Conservation (phyloP, 345 rosid genomes). For the Rhizophora apiculata region DNA sequence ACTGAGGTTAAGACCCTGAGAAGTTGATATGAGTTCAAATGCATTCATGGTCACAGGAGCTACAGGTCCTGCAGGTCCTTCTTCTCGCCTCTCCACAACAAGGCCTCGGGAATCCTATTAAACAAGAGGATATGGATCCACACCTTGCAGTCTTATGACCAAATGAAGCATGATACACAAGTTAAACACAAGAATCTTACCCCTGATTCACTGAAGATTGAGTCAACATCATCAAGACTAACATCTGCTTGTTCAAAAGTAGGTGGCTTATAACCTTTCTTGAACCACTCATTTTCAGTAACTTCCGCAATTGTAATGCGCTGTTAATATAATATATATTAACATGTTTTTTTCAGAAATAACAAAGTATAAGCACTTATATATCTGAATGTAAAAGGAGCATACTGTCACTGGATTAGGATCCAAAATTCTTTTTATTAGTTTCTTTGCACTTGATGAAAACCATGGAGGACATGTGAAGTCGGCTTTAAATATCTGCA, state of each 20-base stretch:
- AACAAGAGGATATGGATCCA: constrained; percentile 19
- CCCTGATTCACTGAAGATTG: constrained; percentile 69
- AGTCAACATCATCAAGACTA: constrained; percentile 80
- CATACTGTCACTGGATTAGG: constrained; percentile 84
- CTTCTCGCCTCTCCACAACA: constrained; percentile 89
- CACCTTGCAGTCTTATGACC: constrained; percentile 3
- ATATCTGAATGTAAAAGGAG: constrained; percentile 5
- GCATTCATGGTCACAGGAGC: constrained; percentile 94
- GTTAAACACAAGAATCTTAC: constrained; percentile 42
- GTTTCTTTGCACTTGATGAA: constrained; percentile 87
- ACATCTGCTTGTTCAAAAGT: constrained; percentile 71
- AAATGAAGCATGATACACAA: constrained; percentile 4
- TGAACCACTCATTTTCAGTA: constrained; percentile 95
- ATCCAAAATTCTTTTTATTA: constrained; percentile 85
- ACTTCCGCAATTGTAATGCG: constrained; percentile 77
- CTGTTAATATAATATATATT: constrained; percentile 38
- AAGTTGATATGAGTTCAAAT: constrained; percentile 92
- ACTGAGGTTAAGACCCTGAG: constrained; percentile 96
- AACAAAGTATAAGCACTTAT: background rate
- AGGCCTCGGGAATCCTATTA: constrained; percentile 61
- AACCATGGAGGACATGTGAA: constrained; percentile 94
- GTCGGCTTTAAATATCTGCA: constrained; percentile 90
- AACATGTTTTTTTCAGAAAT: background rate
- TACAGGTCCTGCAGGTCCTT: constrained; percentile 37
- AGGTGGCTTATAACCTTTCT: constrained; percentile 90